Evolutionary conservation across 2,329 filamentous ascomycete species (phyloP).

Genomic region (Neonectria magnoliae): DNA sequence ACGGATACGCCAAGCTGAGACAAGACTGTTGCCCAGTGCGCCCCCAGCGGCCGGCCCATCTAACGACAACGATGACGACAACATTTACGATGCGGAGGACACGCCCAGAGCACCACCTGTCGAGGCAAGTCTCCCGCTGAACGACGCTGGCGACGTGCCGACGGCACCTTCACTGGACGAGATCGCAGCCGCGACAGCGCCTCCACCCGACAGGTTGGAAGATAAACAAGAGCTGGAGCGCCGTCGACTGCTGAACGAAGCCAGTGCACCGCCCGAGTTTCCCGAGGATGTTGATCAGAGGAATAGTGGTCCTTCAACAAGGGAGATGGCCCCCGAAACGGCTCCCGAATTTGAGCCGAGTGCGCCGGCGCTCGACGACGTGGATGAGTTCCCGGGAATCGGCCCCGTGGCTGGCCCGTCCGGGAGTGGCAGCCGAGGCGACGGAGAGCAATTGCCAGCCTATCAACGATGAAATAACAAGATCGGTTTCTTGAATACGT

Average conservation of each 20-base stretch:
- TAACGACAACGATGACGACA: slow-evolving; percentile 54
- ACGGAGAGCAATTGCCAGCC: slow-evolving; percentile 51
- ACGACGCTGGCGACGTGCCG: slow-evolving; percentile 42
- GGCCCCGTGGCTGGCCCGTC: slow-evolving; percentile 42
- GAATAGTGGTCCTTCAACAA: slow-evolving; percentile 43
- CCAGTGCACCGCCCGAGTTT: slow-evolving; percentile 70
- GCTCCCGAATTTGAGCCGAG: slow-evolving; percentile 55
- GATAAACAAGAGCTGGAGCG: slow-evolving; percentile 85
- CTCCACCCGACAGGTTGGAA: slow-evolving; percentile 56
- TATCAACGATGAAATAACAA: slow-evolving; percentile 50
- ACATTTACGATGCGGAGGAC: slow-evolving; percentile 60
- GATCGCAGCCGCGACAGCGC: slow-evolving; percentile 44
- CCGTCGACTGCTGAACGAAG: slow-evolving; percentile 69
- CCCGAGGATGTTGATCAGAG: slow-evolving; percentile 61
- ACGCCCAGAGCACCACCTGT: slow-evolving; percentile 41
- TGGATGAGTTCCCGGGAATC: slow-evolving; percentile 58
- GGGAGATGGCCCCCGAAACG: slow-evolving; percentile 42
- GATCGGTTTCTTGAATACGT: slow-evolving; percentile 16
- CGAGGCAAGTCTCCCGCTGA: slow-evolving; percentile 22
- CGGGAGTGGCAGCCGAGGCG: slow-evolving; percentile 17
- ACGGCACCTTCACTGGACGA: slow-evolving; percentile 60
- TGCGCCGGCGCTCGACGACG: slow-evolving; percentile 67
- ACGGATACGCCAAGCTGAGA: slow-evolving; percentile 79
- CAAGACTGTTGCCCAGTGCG: slow-evolving; percentile 81
- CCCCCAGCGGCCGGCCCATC: slow-evolving; percentile 57